Base-by-base conservation (phyloP, 2,329 filamentous ascomycete species). In the Penicillium digitatum region DNA sequence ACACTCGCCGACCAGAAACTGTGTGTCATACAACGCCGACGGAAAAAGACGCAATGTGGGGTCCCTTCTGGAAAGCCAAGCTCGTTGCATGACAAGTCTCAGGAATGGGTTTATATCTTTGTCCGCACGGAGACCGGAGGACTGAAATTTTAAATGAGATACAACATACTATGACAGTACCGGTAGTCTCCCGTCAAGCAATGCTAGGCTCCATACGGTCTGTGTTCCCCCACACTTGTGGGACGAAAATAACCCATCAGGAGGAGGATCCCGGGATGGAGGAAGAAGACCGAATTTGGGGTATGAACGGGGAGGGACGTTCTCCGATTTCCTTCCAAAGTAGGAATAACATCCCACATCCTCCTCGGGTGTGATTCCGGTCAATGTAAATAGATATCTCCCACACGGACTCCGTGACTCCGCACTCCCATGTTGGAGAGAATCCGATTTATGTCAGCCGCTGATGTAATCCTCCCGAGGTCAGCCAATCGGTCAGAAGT, bases 11-110 rank as follows among this genome's bases (percentile, higher is more conserved):
- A 50, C 34, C 6, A 22, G 18, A 52, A 55, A 48, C 24, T 44
- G 55, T 63, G 62, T 64, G 62, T 63, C 62, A 64, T 64, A 55
- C 54, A 52, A 50, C 47, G 52, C 58, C 60, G 58, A 57, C 20
- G 38, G 32, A 59, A 64, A 64, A 65, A 63, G 58, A 57, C 61
- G 61, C 61, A 65, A 22, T 52, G 61, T 63, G 62, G 61, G 54
- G 53, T 50, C 61, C 14, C 5, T 32, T 50, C 11, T 60, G 52
- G 58, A 57, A 62, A 18, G 40, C 42, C 8, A 32, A 22, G 9
- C 4, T 31, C n/a, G 48, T 52, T 42, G 22, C 44, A 48, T 54
- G 39, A 44, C 35, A n/a, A 18, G 24, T 35, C 42, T 51, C 47
- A 34, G 46, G 24, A 50, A 32, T 38, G 44, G 32, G 3, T 38